A percentile compares a stretch with the other conserved stretches of the same genome.
Evolutionary conservation across 495 filamentous ascomycete species (phyloP).

Genomic region (Podospora australis): DNA sequence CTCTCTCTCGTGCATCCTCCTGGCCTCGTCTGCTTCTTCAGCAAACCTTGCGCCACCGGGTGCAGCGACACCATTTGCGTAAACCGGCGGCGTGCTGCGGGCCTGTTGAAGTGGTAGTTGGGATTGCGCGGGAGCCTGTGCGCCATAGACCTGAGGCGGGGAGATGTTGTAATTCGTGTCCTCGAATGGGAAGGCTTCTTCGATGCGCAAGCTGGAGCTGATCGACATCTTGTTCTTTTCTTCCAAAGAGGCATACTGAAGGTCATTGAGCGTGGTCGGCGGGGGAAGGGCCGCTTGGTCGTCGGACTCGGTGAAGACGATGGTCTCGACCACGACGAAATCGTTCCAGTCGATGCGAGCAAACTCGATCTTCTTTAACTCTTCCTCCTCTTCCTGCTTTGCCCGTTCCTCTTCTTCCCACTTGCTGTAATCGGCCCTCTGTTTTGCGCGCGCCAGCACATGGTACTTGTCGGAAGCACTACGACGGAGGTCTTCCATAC

Average conservation of each 20-base stretch:
- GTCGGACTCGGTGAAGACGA: slow-evolving; percentile 86
- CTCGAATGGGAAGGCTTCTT: slow-evolving; percentile 89
- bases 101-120: slow-evolving; percentile 29
- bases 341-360: slow-evolving; percentile 97
- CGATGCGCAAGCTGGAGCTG: slow-evolving; percentile 72
- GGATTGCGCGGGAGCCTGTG: slow-evolving; percentile 18
- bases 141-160: slow-evolving; percentile 23
- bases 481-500: slow-evolving; percentile 66
- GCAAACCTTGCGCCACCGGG: slow-evolving; percentile 21
- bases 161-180: slow-evolving; percentile 40
- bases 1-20: slow-evolving; percentile 58
- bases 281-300: slow-evolving; percentile 81
- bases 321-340: slow-evolving; percentile 92
- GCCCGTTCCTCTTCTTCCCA: slow-evolving; percentile 79
- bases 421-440: slow-evolving; percentile 80
- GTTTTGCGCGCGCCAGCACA: slow-evolving; percentile 70
- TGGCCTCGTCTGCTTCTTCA: slow-evolving; percentile 60
- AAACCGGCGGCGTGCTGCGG: slow-evolving; percentile 30
- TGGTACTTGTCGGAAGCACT: slow-evolving; percentile 75
- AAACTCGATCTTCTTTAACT: slow-evolving; percentile 77
- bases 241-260: slow-evolving; percentile 89
- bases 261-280: slow-evolving; percentile 79
- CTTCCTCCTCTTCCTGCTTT: slow-evolving; percentile 81
- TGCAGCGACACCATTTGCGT: slow-evolving; percentile 26
- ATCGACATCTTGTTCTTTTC: slow-evolving; percentile 89